These are phyloP conservation scores for Gastrodia elata DNA, from an alignment of 106 monocot species.

Conservation along the genomic window DNA sequence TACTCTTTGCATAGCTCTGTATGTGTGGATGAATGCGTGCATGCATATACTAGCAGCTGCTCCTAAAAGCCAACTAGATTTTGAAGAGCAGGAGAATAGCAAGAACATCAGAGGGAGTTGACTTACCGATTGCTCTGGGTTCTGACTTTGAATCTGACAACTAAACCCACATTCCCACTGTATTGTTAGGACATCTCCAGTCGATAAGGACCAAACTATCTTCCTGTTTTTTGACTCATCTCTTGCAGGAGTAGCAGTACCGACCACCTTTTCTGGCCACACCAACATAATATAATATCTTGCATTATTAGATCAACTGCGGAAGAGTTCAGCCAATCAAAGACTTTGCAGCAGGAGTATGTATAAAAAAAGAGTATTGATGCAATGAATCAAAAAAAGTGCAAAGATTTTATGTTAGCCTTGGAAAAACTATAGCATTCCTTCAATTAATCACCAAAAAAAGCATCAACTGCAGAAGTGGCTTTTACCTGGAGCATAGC, in stretches of 20 bases:
- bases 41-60: too few relatives aligned
- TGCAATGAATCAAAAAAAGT: too few relatives aligned
- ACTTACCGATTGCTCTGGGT: conserved; percentile 42
- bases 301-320: neutral
- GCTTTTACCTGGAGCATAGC: conserved; percentile 61
- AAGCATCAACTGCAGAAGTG: neutral
- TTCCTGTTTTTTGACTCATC: conserved; percentile 33
- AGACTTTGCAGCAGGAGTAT: too few relatives aligned
- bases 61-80: too few relatives aligned
- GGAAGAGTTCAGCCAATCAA: too few relatives aligned
- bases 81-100: too few relatives aligned
- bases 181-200: conserved; percentile 62
- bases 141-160: conserved; percentile 42
- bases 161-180: conserved; percentile 41
- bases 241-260: conserved; percentile 51
- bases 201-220: conserved; percentile 59
- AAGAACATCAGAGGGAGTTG: neutral
- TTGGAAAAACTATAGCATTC: too few relatives aligned
- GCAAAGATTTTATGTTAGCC: too few relatives aligned
- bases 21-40: too few relatives aligned
- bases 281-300: neutral
- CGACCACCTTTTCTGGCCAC: conserved; percentile 63
- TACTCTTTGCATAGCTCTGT: too few relatives aligned
- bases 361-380: too few relatives aligned
- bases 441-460: too few relatives aligned